Evolutionary conservation across 2,329 filamentous ascomycete genomes (phyloP).

Genomic region (Stagonosporopsis chrysanthemi): DNA sequence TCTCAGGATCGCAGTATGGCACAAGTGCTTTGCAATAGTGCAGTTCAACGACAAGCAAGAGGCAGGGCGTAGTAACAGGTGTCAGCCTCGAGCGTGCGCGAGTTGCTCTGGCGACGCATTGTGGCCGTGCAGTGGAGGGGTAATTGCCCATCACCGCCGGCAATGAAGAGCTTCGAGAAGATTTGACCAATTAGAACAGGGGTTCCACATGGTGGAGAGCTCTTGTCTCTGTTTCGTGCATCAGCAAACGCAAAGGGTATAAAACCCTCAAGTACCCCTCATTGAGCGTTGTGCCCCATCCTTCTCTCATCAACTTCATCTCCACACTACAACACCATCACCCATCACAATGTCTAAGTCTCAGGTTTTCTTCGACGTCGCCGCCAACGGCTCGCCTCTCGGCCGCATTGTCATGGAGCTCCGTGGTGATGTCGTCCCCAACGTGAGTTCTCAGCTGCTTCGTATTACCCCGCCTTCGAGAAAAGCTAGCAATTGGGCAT

Average conservation of each 20-base stretch:
- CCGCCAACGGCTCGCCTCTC: constrained; percentile 73
- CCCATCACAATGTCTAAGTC: constrained; percentile 52
- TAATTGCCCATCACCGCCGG: constrained; percentile 16
- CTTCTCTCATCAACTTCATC: constrained; percentile 22
- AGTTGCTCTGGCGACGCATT: constrained; percentile 11
- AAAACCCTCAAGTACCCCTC: constrained; percentile 17
- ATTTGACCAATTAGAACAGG: constrained; percentile 15
- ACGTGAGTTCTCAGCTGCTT: constrained; percentile 24
- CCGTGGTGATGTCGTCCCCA: constrained; percentile 71
- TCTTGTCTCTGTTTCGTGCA: constrained; percentile 24
- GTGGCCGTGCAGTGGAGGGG: neutral
- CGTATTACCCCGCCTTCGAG: constrained; percentile 31
- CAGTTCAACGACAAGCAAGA: too few species aligned
- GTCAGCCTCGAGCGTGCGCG: constrained; percentile 2
- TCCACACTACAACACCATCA: constrained; percentile 20
- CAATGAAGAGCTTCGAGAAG: constrained; percentile 18
- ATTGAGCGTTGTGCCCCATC: constrained; percentile 18
- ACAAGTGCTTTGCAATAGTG: neutral
- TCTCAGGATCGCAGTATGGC: neutral
- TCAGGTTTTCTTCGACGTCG: constrained; percentile 92
- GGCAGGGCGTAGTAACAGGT: neutral
- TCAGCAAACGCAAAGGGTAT: constrained; percentile 20
- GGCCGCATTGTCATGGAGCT: constrained; percentile 90
- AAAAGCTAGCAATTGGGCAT: constrained; percentile 11
- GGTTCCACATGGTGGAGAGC: constrained; percentile 18